Evolutionary conservation across 192 early-diverging fungal species (phyloP).

Genomic region (Coemansia sp.): DNA sequence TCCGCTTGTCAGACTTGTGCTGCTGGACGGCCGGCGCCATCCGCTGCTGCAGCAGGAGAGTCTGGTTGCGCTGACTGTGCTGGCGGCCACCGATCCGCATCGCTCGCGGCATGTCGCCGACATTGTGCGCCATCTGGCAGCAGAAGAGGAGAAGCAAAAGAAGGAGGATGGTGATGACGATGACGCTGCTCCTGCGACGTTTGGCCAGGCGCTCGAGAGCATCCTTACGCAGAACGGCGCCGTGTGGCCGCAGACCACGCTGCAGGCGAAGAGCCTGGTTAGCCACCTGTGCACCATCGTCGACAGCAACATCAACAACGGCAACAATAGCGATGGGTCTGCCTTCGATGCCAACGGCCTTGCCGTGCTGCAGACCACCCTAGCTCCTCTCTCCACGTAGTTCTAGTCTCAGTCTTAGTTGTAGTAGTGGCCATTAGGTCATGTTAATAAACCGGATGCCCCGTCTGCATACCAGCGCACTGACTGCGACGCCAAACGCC

Average conservation of each 20-base stretch:
- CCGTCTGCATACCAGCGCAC: conserved; percentile 82
- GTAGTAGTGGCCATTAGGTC: too few species aligned
- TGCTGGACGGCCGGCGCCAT: conserved; percentile 45
- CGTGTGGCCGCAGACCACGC: conserved; percentile 34
- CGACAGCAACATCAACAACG: neutral
- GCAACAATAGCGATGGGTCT: too few species aligned
- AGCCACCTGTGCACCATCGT: conserved; percentile 16
- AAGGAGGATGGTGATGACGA: conserved; percentile 1
- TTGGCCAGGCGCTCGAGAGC: conserved; percentile 14
- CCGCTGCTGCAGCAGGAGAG: conserved; percentile 51
- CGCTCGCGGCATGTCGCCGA: neutral
- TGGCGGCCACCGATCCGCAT: conserved; percentile 15
- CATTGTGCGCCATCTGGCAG: conserved; percentile 21
- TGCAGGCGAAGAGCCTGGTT: conserved; percentile 50
- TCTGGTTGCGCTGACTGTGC: conserved; percentile 44
- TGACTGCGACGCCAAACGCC: conserved; percentile 87
- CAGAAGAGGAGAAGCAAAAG: conserved; percentile 5
- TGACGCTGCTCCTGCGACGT: neutral
- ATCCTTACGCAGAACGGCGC: conserved; percentile 14
- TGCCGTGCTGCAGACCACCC: conserved; percentile 2
- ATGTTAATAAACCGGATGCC: neutral
- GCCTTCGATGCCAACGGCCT: conserved; percentile 15
- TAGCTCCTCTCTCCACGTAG: conserved; percentile 7
- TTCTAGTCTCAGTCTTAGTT: neutral
- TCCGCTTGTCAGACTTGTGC: conserved; percentile 33